Conservation (phyloP, 2,329 filamentous ascomycete species). For the Trichoderma atroviride region DNA sequence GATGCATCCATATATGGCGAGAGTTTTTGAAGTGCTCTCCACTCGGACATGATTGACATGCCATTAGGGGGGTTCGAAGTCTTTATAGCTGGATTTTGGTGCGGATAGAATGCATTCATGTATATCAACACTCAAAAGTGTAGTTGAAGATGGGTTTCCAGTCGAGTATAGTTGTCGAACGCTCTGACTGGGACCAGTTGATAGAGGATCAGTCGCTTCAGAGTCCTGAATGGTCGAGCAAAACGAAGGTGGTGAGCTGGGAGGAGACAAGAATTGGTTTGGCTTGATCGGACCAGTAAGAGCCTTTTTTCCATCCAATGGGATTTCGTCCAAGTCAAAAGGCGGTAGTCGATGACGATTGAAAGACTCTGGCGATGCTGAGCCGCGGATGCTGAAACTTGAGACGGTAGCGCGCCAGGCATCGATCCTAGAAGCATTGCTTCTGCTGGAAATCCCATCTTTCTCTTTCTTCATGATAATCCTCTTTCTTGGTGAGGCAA, state of each 20-base stretch:
- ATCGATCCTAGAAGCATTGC: neutral
- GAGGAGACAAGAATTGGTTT: neutral
- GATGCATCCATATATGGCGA: constrained; percentile 26
- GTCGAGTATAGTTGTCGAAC: neutral
- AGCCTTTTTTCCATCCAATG: neutral
- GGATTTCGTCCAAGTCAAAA: neutral
- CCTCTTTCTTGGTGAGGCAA: neutral
- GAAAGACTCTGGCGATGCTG: neutral
- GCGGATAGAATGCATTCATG: constrained; percentile 35
- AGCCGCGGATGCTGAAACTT: neutral
- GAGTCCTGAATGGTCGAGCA: neutral
- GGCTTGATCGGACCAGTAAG: neutral
- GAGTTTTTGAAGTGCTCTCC: constrained; percentile 22
- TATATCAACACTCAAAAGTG: constrained; percentile 32
- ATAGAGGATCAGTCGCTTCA: neutral
- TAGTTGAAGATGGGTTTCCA: neutral
- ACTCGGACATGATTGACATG: constrained; percentile 33
- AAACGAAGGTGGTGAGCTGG: neutral
- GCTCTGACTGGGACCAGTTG: neutral
- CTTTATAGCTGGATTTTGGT: constrained; percentile 39
- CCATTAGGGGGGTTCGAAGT: constrained; percentile 36
- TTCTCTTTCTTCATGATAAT: neutral
- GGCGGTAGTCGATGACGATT: no score
- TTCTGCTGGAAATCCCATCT: neutral
- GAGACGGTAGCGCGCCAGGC: neutral